Evolutionary conservation across 768 basidiomycete genomes (phyloP).

Genomic region (Mycena sanguinolenta): DNA sequence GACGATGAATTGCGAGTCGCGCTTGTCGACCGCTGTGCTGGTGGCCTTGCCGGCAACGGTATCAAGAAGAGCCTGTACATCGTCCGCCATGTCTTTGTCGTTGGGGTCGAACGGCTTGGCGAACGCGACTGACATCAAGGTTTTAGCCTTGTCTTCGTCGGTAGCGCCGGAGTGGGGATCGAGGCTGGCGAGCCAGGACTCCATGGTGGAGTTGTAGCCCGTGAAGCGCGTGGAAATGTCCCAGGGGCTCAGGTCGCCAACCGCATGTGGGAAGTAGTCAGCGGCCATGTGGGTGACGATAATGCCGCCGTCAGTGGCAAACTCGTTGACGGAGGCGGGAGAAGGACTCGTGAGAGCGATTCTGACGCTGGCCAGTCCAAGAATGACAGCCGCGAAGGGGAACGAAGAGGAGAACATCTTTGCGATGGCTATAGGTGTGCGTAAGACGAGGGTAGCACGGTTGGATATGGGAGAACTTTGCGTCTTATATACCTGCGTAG

Average conservation of each 20-base stretch:
- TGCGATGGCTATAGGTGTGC: conserved; percentile 16
- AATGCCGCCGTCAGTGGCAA: conserved; percentile 23
- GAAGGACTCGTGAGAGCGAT: conserved; percentile 13
- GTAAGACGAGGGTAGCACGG: conserved; percentile 16
- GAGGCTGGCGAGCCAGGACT: conserved; percentile 23
- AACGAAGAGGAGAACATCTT: conserved; percentile 19
- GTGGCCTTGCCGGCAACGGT: conserved; percentile 18
- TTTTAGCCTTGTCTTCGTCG: conserved; percentile 14
- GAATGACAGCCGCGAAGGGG: conserved; percentile 17
- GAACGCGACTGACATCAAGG: conserved; percentile 20
- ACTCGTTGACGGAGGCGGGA: conserved; percentile 16
- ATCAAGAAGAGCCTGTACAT: conserved; percentile 18
- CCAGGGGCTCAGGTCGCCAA: conserved; percentile 19
- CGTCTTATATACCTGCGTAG: conserved; percentile 15
- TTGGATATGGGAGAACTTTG: conserved; percentile 12
- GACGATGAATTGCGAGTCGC: conserved; percentile 15
- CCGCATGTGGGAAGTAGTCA: conserved; percentile 17
- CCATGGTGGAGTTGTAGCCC: conserved; percentile 23
- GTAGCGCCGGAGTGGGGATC: conserved; percentile 17
- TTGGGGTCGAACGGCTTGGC: conserved; percentile 17
- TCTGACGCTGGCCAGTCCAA: conserved; percentile 20
- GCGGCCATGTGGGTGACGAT: conserved; percentile 18
- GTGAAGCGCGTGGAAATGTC: conserved; percentile 21
- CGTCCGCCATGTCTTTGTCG: conserved; percentile 9
- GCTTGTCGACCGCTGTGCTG: conserved; percentile 14